These are phyloP conservation scores for Stentor roeselii DNA, from an alignment of 73 alveolate species.

Conservation along the genomic window DNA sequence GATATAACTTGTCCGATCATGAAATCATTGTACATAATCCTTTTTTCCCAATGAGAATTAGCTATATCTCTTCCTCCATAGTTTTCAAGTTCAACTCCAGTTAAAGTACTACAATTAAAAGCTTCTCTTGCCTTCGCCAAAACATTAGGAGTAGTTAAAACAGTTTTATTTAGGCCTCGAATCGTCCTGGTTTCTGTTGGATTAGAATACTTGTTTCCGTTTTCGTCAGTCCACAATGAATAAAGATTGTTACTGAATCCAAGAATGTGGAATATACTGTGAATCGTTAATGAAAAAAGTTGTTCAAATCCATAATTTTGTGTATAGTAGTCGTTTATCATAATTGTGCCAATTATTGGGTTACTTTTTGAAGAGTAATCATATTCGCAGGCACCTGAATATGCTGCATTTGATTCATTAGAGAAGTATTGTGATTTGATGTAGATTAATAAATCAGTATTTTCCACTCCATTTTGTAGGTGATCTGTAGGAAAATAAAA, in stretches of 20 bases:
- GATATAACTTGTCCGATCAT: constrained; percentile 32
- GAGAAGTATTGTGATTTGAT: not conserved
- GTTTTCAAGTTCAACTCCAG: constrained; percentile 42
- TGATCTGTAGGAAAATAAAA: not conserved
- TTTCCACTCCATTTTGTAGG: not conserved
- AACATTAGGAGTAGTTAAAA: not conserved
- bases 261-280: constrained; percentile 3
- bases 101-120: not conserved
- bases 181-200: not conserved
- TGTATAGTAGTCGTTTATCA: not conserved
- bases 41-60: constrained; percentile 59
- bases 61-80: constrained; percentile 36
- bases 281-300: not conserved
- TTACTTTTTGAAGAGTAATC: not conserved
- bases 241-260: not conserved
- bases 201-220: not conserved
- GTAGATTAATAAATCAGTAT: not conserved
- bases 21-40: constrained; percentile 54
- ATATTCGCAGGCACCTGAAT: not conserved
- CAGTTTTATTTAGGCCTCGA: not conserved
- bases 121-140: not conserved
- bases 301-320: not conserved
- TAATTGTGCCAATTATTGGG: not conserved
- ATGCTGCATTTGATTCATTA: not conserved
- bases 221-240: not conserved